A percentile compares a stretch with the other conserved stretches of the same genome.
Evolutionary conservation across 257 asterid species (phyloP).

Genomic region (Solanum rostratum): DNA sequence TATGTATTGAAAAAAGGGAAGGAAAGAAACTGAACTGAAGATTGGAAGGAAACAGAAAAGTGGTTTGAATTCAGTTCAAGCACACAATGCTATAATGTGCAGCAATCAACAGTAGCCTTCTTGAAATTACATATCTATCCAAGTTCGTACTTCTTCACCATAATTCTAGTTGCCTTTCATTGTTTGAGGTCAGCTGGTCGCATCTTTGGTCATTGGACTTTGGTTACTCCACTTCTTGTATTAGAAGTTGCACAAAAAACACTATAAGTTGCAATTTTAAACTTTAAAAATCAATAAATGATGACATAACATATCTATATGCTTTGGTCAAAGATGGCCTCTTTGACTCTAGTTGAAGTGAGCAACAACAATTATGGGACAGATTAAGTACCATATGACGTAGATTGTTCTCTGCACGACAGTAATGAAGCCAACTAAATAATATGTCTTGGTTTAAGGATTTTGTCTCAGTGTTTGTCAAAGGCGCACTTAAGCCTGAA

Average conservation of each 20-base stretch:
- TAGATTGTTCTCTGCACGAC: background rate
- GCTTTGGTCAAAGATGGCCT: background rate
- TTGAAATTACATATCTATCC: background rate
- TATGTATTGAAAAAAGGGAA: background rate
- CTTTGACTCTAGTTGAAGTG: background rate
- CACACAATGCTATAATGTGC: background rate
- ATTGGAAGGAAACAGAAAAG: background rate
- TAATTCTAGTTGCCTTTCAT: background rate
- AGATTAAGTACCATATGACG: background rate
- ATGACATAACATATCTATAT: background rate
- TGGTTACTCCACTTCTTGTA: background rate
- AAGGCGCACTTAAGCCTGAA: background rate
- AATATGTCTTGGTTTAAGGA: background rate
- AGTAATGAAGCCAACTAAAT: background rate
- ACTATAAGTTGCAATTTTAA: background rate
- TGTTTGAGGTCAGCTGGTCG: background rate
- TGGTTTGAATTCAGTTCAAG: background rate
- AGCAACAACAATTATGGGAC: background rate
- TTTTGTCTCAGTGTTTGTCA: background rate
- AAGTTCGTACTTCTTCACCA: background rate
- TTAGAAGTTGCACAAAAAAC: background rate
- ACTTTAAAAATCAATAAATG: background rate
- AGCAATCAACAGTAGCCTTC: background rate
- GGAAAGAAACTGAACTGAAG: background rate
- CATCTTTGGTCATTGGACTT: background rate